Evolutionary conservation across 1,139 yeast genomes (phyloP).

Genomic region (Pichia norvegensis): DNA sequence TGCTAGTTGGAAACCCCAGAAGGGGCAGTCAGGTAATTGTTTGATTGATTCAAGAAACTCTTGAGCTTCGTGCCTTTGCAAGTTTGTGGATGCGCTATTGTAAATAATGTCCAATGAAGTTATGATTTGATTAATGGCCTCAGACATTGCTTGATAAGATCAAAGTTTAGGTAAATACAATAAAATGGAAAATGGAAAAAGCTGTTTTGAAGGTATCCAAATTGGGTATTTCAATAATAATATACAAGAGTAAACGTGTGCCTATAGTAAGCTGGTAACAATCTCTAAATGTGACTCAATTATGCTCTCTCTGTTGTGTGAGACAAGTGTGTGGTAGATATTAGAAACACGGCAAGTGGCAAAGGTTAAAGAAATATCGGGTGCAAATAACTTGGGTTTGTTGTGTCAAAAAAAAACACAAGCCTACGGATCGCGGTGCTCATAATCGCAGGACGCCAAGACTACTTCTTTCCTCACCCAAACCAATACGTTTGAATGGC

Average conservation of each 20-base stretch:
- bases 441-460: too few relatives aligned
- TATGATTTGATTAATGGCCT: constrained; percentile 61
- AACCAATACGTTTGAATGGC: too few relatives aligned
- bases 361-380: not conserved
- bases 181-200: not conserved
- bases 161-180: not conserved
- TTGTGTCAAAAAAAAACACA: not conserved
- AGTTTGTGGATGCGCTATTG: constrained; percentile 60
- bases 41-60: constrained; percentile 69
- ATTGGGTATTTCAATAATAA: not conserved
- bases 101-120: constrained; percentile 75
- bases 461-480: too few relatives aligned
- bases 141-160: constrained; percentile 23
- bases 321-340: not conserved
- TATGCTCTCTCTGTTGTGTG: not conserved
- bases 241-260: not conserved
- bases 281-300: not conserved
- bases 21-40: constrained; percentile 74
- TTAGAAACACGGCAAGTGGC: not conserved
- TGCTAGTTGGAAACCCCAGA: constrained; percentile 88
- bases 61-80: constrained; percentile 61
- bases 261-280: not conserved
- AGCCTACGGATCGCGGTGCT: not conserved
- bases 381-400: not conserved
- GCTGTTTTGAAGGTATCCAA: not conserved